Base-by-base conservation (phyloP, 768 basidiomycete genomes). In the Collybia nuda region DNA sequence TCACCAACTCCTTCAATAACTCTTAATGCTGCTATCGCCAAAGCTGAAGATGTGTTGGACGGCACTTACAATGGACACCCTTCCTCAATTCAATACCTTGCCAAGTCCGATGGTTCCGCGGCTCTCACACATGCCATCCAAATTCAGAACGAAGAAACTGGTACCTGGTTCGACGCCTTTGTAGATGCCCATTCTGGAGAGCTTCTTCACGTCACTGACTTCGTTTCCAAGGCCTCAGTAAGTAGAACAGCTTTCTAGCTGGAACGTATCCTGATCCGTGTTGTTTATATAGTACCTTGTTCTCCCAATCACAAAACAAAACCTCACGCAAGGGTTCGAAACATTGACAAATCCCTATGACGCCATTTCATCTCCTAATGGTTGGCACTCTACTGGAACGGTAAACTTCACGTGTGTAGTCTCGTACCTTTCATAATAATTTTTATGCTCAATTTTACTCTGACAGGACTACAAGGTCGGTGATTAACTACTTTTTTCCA, bases 101-200 rank as follows among this genome's bases (percentile, higher is more conserved):
- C 63, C 29, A 67, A 65, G 44, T 59, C 68, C 1, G 73, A 77
- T 54, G 70, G 70, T 22, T 62, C 67, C 3, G 66, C 61, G 19
- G 67, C 60, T 15, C 69, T 80, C 7, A 66, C 72, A 3, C 71
- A 78, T 57, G 63, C 67, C 18, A 55, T 72, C 11, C 70, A 73
- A 39, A 63, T 74, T 19, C 62, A 62, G 41, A 70, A 72, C 49
- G 56, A 65, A 12, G 52, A 56, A 1, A 58, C 61, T 3, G 62
- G 77, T 39, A 69, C 75, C 7, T 85, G 78, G 77, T 76, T 72
- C 56, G 78, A 85, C 62, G 82, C 79, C 0, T 81, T 79, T 50
- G 73, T 85, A 39, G 82, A 84, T 55, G 82, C 79, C 5, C 76
- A 77, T 53, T 67, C 74, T n/a, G 77, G 77, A 15, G 75, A 78